Percentiles rank a stretch among this genome's conserved stretches.
phyloP scores from a whole-genome alignment of 345 rosid species.

The Bretschneidera sinensis region DNA sequence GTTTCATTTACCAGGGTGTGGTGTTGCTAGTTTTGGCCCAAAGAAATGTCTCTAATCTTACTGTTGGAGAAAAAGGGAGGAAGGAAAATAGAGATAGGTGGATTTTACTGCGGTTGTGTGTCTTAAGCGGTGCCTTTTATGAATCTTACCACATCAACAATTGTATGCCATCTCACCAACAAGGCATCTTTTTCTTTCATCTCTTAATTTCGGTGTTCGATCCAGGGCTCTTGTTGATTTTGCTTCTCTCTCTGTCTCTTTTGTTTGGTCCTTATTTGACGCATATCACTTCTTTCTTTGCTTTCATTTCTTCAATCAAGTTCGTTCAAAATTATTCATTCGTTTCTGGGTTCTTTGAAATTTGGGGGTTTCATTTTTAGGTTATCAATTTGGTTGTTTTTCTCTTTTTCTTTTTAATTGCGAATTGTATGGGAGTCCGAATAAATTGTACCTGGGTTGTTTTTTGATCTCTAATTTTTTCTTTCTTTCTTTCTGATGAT shows the following conservation, averaged over 20 bases:
- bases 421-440: background rate
- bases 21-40: too few species aligned
- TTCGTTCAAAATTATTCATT: too few species aligned
- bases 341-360: background rate
- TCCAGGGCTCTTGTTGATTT: constrained; percentile 27
- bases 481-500: constrained; percentile 8
- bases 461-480: constrained; percentile 8
- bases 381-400: background rate
- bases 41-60: too few species aligned
- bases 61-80: too few species aligned
- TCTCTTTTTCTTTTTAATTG: too few species aligned
- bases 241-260: constrained; percentile 28
- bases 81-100: too few species aligned
- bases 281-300: constrained; percentile 13
- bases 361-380: background rate
- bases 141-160: too few species aligned
- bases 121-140: too few species aligned
- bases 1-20: too few species aligned
- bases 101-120: too few species aligned
- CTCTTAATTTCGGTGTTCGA: constrained; percentile 18
- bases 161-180: too few species aligned
- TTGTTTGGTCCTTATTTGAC: constrained; percentile 7
- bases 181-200: background rate
- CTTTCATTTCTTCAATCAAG: background rate
- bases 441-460: constrained; percentile 12